phyloP scores from a whole-genome alignment of 2,329 filamentous ascomycete genomes.

The Cryphonectria naterciae region DNA sequence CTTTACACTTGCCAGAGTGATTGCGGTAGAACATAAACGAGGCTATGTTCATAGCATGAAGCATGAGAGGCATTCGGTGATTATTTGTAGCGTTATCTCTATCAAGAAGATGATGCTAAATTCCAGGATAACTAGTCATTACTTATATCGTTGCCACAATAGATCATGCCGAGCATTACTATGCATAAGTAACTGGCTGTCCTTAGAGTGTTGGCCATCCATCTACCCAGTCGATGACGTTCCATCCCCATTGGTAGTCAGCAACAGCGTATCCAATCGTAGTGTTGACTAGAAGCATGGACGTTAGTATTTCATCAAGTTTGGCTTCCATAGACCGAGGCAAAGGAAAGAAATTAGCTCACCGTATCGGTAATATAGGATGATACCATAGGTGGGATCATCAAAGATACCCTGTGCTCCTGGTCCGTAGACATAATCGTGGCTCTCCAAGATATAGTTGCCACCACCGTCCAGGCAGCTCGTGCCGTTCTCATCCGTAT shows the following conservation, averaged over 20 bases:
- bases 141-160: background rate
- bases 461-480: slow-evolving; percentile 61
- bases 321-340: background rate
- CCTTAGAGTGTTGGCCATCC: slow-evolving; percentile 34
- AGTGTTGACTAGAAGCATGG: slow-evolving; percentile 32
- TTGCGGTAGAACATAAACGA: too few relatives aligned
- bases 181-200: background rate
- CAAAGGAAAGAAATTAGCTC: slow-evolving; percentile 60
- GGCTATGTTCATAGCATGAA: background rate
- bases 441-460: slow-evolving; percentile 59
- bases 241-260: slow-evolving; percentile 52
- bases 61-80: background rate
- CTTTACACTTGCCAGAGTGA: too few relatives aligned
- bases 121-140: background rate
- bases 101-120: background rate
- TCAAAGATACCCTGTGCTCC: slow-evolving; percentile 64
- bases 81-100: background rate
- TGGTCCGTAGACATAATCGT: slow-evolving; percentile 63
- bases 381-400: slow-evolving; percentile 53
- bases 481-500: slow-evolving; percentile 59
- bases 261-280: slow-evolving; percentile 53
- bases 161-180: too few relatives aligned
- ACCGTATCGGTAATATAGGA: slow-evolving; percentile 67
- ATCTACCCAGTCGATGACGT: slow-evolving; percentile 41
- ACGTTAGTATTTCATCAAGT: background rate